A percentile compares a stretch with the other conserved stretches of the same genome.
phyloP scores from a whole-genome alignment of 345 rosid genomes.

The Eucalyptus lansdowneana region DNA sequence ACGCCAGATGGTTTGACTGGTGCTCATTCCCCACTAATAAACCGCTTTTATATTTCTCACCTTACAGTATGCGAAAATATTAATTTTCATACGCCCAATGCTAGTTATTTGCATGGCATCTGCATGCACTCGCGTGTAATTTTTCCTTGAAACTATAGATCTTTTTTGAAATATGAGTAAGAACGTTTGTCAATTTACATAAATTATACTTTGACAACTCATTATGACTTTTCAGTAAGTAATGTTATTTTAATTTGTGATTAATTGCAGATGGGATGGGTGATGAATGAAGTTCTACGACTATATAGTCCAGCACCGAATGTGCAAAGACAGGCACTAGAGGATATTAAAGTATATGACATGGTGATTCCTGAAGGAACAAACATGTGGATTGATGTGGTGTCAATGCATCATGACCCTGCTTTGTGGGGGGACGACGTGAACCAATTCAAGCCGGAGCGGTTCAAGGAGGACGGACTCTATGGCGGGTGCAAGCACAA shows the following conservation, averaged over 20 bases:
- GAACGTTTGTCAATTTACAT: neutral
- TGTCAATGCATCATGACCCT: constrained; percentile 2
- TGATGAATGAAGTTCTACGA: constrained; percentile 2
- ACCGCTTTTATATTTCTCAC: neutral
- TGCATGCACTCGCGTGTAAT: neutral
- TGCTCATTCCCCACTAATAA: neutral
- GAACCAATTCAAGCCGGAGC: neutral
- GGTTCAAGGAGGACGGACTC: neutral
- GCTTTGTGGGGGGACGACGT: constrained; percentile 1
- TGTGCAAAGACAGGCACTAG: neutral
- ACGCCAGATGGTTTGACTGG: neutral
- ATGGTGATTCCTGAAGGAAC: neutral
- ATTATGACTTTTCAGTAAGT: neutral
- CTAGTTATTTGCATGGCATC: neutral
- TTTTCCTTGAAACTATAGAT: neutral
- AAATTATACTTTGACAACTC: neutral
- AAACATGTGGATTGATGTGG: neutral
- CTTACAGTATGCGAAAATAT: neutral
- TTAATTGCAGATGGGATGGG: constrained; percentile 2
- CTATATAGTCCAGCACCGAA: neutral
- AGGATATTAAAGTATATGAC: neutral
- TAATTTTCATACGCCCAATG: neutral
- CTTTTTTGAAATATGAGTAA: neutral
- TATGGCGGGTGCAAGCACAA: constrained; percentile 1
- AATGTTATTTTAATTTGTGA: neutral